Evolutionary conservation across 352 stramenopile genomes (phyloP).

Genomic region (Globisporangium paddicum): DNA sequence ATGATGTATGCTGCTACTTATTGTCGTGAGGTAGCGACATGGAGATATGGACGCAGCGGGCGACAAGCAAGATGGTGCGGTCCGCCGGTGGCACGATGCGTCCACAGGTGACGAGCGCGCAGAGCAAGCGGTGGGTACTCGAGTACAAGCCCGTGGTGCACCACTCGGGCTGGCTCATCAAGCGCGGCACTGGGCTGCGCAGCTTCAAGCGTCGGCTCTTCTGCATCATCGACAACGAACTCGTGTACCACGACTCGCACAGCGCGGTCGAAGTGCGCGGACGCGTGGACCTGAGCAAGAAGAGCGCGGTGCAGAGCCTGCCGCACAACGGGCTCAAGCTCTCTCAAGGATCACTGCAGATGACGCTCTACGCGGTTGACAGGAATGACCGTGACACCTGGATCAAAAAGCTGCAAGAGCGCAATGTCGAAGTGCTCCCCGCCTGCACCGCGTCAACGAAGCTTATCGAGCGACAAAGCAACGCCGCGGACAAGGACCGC

Average conservation of each 20-base stretch:
- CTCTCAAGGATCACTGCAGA: conserved; percentile 62
- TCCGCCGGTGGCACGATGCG: conserved; percentile 42
- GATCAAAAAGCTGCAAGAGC: conserved; percentile 78
- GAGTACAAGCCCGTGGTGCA: conserved; percentile 81
- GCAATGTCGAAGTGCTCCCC: conserved; percentile 56
- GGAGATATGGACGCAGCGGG: conserved; percentile 75
- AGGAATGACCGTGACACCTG: conserved; percentile 75
- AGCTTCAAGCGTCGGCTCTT: conserved; percentile 87
- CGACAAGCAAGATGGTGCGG: conserved; percentile 70
- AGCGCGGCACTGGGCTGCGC: conserved; percentile 66
- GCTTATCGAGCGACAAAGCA: conserved; percentile 50
- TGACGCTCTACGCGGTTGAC: conserved; percentile 78
- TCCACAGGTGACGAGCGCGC: conserved; percentile 39
- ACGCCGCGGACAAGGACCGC: conserved; percentile 40
- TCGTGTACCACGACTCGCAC: conserved; percentile 84
- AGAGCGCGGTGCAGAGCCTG: conserved; percentile 59
- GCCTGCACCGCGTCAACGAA: conserved; percentile 48
- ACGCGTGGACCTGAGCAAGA: conserved; percentile 61
- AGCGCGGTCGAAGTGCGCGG: conserved; percentile 73
- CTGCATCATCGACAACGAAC: conserved; percentile 80
- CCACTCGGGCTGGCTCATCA: conserved; percentile 87
- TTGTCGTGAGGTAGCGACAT: conserved; percentile 45
- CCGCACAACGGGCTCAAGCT: conserved; percentile 77
- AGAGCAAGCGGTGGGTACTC: conserved; percentile 64
- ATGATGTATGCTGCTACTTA: neutral